These are phyloP conservation scores for Candida patagonica DNA, from an alignment of 805 yeast species.

Conservation along the genomic window DNA sequence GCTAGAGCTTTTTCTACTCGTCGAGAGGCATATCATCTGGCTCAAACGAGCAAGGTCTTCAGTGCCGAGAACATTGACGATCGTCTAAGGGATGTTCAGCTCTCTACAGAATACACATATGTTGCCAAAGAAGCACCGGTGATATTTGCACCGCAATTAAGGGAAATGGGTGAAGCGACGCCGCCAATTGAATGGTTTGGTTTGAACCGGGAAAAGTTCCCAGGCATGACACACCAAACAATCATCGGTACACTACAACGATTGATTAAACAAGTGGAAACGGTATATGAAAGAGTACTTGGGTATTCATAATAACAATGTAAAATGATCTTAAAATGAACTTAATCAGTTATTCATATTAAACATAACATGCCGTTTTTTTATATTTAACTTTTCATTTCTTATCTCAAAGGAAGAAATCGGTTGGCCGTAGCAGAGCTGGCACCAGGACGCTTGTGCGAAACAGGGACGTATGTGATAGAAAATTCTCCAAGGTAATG, in stretches of 20 bases:
- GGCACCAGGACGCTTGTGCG: constrained; percentile 97
- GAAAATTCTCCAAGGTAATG: constrained; percentile 99
- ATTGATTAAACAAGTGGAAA: constrained; percentile 38
- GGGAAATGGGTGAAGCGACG: constrained; percentile 91
- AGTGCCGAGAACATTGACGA: constrained; percentile 25
- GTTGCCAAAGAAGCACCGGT: constrained; percentile 63
- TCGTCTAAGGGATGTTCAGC: constrained; percentile 39
- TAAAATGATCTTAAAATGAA: no score
- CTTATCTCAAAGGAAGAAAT: constrained; percentile 64
- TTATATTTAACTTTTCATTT: neutral
- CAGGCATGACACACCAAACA: constrained; percentile 76
- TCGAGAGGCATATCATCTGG: constrained; percentile 28
- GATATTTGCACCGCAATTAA: constrained; percentile 81
- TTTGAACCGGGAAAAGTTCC: constrained; percentile 75
- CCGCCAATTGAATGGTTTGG: constrained; percentile 99
- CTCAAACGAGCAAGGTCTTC: constrained; percentile 8
- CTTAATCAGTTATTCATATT: constrained; percentile 4
- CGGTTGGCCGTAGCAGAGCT: constrained; percentile 52
- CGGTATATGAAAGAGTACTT: constrained; percentile 12
- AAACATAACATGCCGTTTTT: neutral
- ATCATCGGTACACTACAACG: constrained; percentile 67
- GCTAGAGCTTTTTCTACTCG: constrained; percentile 62
- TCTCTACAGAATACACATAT: constrained; percentile 38
- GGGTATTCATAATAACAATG: constrained; percentile 15
- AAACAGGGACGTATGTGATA: constrained; percentile 98